These are phyloP conservation scores for Candida albicans DNA, from an alignment of 1,139 yeast genomes.

Conservation along the genomic window DNA sequence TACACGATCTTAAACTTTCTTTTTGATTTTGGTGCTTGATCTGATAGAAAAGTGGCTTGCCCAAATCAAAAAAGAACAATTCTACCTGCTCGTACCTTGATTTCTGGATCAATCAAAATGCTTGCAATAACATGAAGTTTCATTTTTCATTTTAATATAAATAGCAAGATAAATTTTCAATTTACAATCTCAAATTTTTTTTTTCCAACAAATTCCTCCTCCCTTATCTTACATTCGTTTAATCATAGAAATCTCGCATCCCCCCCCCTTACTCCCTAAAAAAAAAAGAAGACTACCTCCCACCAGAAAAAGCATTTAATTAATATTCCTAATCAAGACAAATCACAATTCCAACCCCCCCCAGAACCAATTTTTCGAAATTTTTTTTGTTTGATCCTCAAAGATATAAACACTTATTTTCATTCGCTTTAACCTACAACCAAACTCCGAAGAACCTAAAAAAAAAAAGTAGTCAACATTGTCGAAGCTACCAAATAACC, in stretches of 20 bases:
- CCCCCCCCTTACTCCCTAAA: not conserved
- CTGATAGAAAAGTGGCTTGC: slow-evolving; percentile 4
- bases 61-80: not conserved
- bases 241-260: not conserved
- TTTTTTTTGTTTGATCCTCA: too few relatives aligned
- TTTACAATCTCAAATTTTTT: not conserved
- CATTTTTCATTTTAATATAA: not conserved
- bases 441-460: not conserved
- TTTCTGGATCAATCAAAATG: not conserved
- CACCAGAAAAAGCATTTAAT: not conserved
- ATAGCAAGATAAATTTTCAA: not conserved
- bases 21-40: not conserved
- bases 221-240: not conserved
- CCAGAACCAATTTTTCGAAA: too few relatives aligned
- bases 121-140: too few relatives aligned
- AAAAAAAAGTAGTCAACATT: not conserved
- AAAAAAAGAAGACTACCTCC: not conserved
- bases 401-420: too few relatives aligned
- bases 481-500: slow-evolving; percentile 4
- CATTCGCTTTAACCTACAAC: not conserved
- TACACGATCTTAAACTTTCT: not conserved
- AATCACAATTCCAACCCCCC: not conserved
- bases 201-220: not conserved
- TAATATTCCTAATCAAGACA: not conserved
- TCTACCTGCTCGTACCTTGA: not conserved